Conservation (phyloP, 2,329 filamentous ascomycete genomes). For the Calonectria fujianensis region DNA sequence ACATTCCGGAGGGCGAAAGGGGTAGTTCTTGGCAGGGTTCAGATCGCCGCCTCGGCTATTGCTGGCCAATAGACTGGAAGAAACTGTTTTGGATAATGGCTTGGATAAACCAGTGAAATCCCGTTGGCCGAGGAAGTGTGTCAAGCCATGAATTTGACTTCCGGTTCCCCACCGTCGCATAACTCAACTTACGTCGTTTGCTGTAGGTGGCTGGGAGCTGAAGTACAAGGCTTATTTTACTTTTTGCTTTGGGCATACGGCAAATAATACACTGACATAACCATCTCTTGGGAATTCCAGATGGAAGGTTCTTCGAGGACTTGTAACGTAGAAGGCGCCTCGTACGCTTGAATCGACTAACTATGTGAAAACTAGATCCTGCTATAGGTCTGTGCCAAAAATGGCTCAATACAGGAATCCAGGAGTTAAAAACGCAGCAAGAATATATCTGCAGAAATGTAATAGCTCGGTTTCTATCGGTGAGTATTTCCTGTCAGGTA, state of each 20-base stretch:
- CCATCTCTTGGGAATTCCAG: background rate
- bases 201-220: conserved; percentile 7
- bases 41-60: background rate
- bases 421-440: background rate
- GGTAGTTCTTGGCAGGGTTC: background rate
- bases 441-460: background rate
- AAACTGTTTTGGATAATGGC: background rate
- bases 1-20: background rate
- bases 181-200: background rate
- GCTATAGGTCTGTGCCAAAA: background rate
- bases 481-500: background rate
- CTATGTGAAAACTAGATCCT: background rate
- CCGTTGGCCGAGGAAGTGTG: background rate
- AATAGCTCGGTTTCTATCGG: background rate
- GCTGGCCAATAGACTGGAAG: background rate
- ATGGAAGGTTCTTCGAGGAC: background rate
- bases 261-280: background rate
- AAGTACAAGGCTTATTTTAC: background rate
- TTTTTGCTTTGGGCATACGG: background rate
- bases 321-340: background rate
- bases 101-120: background rate
- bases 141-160: background rate
- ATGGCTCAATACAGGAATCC: background rate
- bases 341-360: background rate
- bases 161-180: background rate